phyloP scores from a whole-genome alignment of 2,329 filamentous ascomycete genomes.

The Stemphylium lycopersici region DNA sequence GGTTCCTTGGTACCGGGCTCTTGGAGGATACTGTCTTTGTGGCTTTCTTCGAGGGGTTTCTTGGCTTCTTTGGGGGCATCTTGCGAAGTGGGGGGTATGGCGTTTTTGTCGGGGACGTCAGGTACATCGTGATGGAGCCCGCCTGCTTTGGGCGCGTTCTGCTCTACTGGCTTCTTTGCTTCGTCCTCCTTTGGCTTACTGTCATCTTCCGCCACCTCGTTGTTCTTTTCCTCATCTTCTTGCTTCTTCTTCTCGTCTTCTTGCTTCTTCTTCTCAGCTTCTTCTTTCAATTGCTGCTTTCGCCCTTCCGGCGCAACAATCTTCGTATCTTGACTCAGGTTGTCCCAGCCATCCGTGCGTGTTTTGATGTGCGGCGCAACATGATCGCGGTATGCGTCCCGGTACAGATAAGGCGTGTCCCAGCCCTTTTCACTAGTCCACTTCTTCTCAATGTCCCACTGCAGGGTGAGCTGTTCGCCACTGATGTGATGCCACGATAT shows the following conservation, averaged over 20 bases:
- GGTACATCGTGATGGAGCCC: no score
- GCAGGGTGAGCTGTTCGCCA: constrained; percentile 26
- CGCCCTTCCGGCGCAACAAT: constrained; percentile 24
- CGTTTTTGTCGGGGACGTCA: no score
- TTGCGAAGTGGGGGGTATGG: neutral
- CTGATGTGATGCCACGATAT: constrained; percentile 48
- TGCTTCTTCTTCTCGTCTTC: neutral
- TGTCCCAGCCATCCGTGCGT: constrained; percentile 45
- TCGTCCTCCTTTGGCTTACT: no score
- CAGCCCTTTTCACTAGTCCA: constrained; percentile 44
- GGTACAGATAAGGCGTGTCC: constrained; percentile 41
- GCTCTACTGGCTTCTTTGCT: no score
- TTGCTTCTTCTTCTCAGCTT: constrained; percentile 2
- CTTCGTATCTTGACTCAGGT: constrained; percentile 28
- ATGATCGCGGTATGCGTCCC: constrained; percentile 42
- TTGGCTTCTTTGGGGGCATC: neutral
- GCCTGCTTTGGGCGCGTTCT: no score
- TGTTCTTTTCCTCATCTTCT: neutral
- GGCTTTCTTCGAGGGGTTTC: neutral
- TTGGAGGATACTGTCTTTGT: constrained; percentile 4
- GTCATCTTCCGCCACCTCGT: no score
- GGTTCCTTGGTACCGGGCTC: neutral
- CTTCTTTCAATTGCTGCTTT: constrained; percentile 23
- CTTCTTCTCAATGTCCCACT: constrained; percentile 42
- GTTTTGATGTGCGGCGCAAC: constrained; percentile 38